Conservation (phyloP, 2,329 filamentous ascomycete genomes). For the Verticillium dahliae region DNA sequence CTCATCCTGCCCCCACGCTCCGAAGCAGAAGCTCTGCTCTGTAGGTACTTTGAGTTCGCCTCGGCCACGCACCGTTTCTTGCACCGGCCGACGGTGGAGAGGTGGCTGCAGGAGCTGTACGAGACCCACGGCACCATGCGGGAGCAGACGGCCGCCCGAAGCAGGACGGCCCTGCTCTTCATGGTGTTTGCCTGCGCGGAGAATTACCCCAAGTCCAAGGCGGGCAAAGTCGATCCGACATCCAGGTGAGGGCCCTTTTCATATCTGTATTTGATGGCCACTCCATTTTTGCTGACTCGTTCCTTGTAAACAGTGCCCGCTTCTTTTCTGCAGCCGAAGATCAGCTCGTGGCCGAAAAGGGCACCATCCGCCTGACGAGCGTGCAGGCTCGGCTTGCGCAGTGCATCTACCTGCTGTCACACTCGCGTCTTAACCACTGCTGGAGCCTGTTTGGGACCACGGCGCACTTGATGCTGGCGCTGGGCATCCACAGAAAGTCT, state of each 20-base stretch:
- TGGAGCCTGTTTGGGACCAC: conserved; percentile 38
- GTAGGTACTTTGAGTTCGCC: conserved; percentile 48
- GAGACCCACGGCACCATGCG: conserved; percentile 21
- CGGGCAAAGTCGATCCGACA: conserved; percentile 11
- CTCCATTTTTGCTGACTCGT: background rate
- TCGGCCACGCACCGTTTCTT: conserved; percentile 50
- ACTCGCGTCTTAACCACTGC: conserved; percentile 37
- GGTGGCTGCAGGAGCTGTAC: conserved; percentile 36
- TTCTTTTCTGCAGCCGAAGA: conserved; percentile 27
- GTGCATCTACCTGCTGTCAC: conserved; percentile 34
- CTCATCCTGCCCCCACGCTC: conserved; percentile 33
- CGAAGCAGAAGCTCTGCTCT: conserved; percentile 28
- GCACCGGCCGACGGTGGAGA: conserved; percentile 41
- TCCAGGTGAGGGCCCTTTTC: conserved; percentile 2
- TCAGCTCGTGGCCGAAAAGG: conserved; percentile 28
- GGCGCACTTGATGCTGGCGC: conserved; percentile 26
- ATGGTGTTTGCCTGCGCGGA: conserved; percentile 44
- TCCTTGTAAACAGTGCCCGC: conserved; percentile 12
- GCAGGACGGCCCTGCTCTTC: conserved; percentile 36
- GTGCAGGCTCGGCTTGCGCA: conserved; percentile 33
- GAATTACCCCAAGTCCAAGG: conserved; percentile 25
- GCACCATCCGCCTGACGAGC: conserved; percentile 27
- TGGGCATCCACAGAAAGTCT: conserved; percentile 14
- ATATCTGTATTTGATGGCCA: too few relatives aligned
- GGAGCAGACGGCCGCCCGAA: conserved; percentile 14